Conservation (phyloP, 2,329 filamentous ascomycete species). For the Trichoderma atrobrunneum region DNA sequence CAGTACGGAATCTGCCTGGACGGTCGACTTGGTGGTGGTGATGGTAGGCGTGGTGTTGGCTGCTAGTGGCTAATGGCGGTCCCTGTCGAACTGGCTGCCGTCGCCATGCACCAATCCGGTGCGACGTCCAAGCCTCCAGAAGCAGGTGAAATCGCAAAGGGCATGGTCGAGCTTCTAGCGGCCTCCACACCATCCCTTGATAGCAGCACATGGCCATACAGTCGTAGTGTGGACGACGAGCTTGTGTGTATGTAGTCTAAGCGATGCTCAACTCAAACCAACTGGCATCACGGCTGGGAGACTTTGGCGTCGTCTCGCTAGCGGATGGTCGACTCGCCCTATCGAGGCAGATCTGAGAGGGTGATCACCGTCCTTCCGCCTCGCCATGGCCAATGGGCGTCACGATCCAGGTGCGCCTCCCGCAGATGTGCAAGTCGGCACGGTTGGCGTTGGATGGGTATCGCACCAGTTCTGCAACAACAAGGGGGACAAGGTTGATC, state of each 20-base stretch:
- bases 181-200: constrained; percentile 4
- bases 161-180: constrained; percentile 4
- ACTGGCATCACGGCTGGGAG: constrained; percentile 13
- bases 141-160: constrained; percentile 18
- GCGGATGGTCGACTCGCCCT: neutral
- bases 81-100: constrained; percentile 2
- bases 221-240: neutral
- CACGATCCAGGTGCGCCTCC: neutral
- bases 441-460: neutral
- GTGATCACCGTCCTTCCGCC: constrained; percentile 16
- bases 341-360: constrained; percentile 16
- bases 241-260: neutral
- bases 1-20: neutral
- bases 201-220: constrained; percentile 14
- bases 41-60: neutral
- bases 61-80: constrained; percentile 6
- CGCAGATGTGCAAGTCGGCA: neutral
- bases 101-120: constrained; percentile 14
- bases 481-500: neutral
- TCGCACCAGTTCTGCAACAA: constrained; percentile 12
- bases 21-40: neutral
- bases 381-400: constrained; percentile 10
- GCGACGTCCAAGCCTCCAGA: constrained; percentile 10
- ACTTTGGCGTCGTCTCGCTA: constrained; percentile 3
- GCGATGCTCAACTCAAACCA: neutral